Evolutionary conservation across 106 monocot species (phyloP), one percentile per base, ranked within the genome.

Genomic region (Acorus calamus): DNA sequence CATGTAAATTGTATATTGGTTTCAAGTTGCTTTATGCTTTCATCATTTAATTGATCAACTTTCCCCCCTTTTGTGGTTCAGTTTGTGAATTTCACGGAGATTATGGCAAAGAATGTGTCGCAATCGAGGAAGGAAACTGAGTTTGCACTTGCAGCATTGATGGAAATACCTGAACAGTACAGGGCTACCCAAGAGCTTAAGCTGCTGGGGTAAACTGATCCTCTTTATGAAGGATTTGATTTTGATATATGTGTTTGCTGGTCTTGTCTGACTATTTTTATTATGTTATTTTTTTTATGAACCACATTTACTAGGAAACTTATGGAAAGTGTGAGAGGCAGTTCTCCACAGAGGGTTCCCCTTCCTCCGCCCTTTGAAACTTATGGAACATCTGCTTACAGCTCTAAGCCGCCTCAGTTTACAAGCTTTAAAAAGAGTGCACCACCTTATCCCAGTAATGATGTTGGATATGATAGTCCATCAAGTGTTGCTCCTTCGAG

Each of bases 1-100:
- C 8, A 12, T 53, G 2, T 55, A 50, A 50, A 6, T 49, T 49
- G 8, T n/a, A 12, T 48, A 3, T 61, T 28, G 9, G 10, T 46
- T 4, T 48, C 4, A 9, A 46, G 2, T 49, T 8, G 4, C 41
- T 73, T 14, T 44, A 7, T 55, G 8, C 7, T 13, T 8, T 5
- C 5, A 14, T 8, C 28, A 65, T 50, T 57, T 65, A 14, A 49
- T 48, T 60, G 2, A 53, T 49, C n/a, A 7, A 59, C 55, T 46
- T 45, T 45, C 46, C 5, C 5, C 71, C 52, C 46, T 44, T 57
- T 71, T 67, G 51, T 69, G 4, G 28, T 28, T 28, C 67, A 94
- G 94, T 94, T 94, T 72, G 94, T 94, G 42, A 87, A 94, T 80
- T 94, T 94, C 44, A 84, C 86, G n/a, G 81, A 84, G 47, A 94